Percentiles rank a stretch among this genome's conserved stretches.
Conservation (phyloP, 192 early-diverging fungal species). For the Gigaspora rosea region DNA sequence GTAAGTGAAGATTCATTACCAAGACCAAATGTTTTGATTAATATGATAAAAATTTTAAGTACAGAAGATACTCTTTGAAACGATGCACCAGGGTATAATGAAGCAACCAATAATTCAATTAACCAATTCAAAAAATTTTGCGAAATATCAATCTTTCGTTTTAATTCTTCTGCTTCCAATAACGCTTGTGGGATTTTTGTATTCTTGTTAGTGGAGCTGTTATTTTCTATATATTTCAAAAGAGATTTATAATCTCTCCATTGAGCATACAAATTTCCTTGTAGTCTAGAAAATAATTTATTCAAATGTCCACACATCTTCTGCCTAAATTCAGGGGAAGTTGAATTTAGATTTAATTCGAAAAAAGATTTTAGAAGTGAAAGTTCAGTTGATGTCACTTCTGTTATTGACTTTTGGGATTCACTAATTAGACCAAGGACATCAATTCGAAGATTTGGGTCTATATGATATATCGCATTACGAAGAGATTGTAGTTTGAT, state of each 20-base stretch:
- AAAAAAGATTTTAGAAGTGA: conserved; percentile 67
- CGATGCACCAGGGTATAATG: conserved; percentile 74
- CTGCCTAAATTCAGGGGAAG: conserved; percentile 83
- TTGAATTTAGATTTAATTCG: conserved; percentile 67
- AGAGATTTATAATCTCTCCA: conserved; percentile 38
- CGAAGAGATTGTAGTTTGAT: conserved; percentile 53
- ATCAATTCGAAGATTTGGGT: conserved; percentile 73
- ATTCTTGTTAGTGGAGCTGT: not conserved
- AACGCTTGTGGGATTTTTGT: conserved; percentile 31
- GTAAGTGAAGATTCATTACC: conserved; percentile 45
- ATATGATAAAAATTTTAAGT: conserved; percentile 53
- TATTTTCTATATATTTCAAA: conserved; percentile 38
- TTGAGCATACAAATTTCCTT: conserved; percentile 50
- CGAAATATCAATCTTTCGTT: conserved; percentile 47
- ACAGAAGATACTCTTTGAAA: conserved; percentile 69
- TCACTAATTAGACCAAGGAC: conserved; percentile 83
- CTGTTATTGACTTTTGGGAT: conserved; percentile 63
- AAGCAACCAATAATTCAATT: conserved; percentile 52
- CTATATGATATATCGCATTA: conserved; percentile 70
- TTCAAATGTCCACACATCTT: conserved; percentile 63
- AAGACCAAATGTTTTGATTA: conserved; percentile 59
- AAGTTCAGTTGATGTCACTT: conserved; percentile 64
- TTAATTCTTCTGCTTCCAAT: conserved; percentile 29
- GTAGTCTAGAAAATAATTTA: conserved; percentile 63
- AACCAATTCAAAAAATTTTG: conserved; percentile 65